Conservation (phyloP, 768 basidiomycete genomes). For the Daedaleopsis sinensis region DNA sequence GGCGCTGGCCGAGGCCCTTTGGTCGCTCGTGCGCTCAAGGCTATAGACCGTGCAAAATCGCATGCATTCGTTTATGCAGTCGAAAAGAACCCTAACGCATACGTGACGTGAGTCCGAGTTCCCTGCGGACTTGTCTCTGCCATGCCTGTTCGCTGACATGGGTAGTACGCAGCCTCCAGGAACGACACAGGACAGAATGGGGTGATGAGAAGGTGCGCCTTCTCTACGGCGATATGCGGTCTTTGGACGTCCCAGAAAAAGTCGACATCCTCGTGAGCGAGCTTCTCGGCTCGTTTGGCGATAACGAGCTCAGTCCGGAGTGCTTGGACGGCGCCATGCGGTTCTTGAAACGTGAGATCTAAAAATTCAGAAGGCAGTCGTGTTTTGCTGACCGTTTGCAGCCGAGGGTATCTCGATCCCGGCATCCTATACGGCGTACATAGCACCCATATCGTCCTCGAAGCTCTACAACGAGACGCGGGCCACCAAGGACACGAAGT, state of each 20-base stretch:
- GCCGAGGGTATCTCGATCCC: constrained; percentile 96
- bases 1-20: constrained; percentile 96
- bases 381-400: constrained; percentile 33
- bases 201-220: constrained; percentile 68
- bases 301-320: constrained; percentile 98
- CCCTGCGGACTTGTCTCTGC: background rate
- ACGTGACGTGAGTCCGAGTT: constrained; percentile 80
- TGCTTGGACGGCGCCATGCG: constrained; percentile 96
- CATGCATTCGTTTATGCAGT: constrained; percentile 79
- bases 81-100: constrained; percentile 97
- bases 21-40: constrained; percentile 80
- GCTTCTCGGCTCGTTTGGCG: constrained; percentile 94
- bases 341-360: constrained; percentile 80
- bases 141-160: constrained; percentile 2
- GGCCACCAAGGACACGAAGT: constrained; percentile 64
- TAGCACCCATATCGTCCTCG: constrained; percentile 93
- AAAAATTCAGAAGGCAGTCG: background rate
- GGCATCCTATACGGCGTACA: constrained; percentile 91
- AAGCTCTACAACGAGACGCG: constrained; percentile 88
- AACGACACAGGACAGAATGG: constrained; percentile 84
- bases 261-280: constrained; percentile 96
- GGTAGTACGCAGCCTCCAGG: constrained; percentile 67
- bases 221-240: constrained; percentile 94
- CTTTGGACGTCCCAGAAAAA: constrained; percentile 77
- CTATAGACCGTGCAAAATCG: constrained; percentile 67